These are phyloP conservation scores for Xylaria sp. DNA, from an alignment of 2,329 filamentous ascomycete species.

Conservation along the genomic window DNA sequence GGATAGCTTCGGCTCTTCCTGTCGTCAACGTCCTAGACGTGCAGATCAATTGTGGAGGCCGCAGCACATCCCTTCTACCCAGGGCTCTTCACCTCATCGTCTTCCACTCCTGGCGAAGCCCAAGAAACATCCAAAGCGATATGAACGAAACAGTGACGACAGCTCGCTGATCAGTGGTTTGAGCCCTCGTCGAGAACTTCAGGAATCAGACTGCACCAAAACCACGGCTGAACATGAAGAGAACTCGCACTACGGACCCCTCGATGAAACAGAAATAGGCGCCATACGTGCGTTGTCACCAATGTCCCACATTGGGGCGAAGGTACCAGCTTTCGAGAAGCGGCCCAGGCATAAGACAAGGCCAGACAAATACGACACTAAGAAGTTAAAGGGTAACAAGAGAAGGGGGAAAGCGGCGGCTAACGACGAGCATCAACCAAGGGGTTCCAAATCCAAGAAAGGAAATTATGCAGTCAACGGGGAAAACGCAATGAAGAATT, in stretches of 20 bases:
- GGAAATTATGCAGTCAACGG: conserved; percentile 50
- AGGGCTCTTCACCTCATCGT: conserved; percentile 29
- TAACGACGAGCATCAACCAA: conserved; percentile 23
- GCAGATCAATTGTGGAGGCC: conserved; percentile 44
- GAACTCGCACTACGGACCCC: conserved; percentile 15
- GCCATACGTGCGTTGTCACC: conserved; percentile 37
- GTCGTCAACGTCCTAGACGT: conserved; percentile 13
- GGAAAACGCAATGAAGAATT: conserved; percentile 64
- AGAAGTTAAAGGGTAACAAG: conserved; percentile 42
- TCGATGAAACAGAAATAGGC: conserved; percentile 27
- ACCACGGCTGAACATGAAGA: conserved; percentile 25
- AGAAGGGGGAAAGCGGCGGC: conserved; percentile 42
- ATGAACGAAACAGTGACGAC: conserved; percentile 37
- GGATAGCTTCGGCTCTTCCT: conserved; percentile 18
- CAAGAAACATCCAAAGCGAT: conserved; percentile 37
- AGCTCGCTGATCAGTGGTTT: conserved; percentile 45
- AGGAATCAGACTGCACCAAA: conserved; percentile 16
- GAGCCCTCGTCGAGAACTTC: conserved; percentile 33
- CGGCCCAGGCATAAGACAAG: conserved; percentile 65
- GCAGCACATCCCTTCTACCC: conserved; percentile 39
- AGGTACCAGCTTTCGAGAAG: conserved; percentile 56
- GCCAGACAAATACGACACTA: conserved; percentile 64
- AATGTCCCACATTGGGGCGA: conserved; percentile 24
- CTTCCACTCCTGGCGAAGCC: conserved; percentile 20
- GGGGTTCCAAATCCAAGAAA: conserved; percentile 41